Evolutionary conservation across 2,329 filamentous ascomycete genomes (phyloP), one percentile per base, ranked within the genome.

Genomic region (Scedosporium boydii): DNA sequence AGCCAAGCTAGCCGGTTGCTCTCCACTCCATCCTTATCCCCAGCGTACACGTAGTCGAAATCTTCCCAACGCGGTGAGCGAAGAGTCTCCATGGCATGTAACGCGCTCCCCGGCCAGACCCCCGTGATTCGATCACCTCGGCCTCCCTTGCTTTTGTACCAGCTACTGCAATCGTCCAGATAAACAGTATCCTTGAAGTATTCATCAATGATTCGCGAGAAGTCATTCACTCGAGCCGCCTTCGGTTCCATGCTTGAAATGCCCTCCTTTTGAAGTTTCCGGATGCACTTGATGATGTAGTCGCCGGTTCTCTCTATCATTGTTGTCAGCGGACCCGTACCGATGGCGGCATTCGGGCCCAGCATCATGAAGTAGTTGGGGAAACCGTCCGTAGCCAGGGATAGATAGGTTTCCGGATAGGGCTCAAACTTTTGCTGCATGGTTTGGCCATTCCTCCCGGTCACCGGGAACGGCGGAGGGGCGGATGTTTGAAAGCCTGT

Each of bases 111-210:
- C 0, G 78, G 78, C 77, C 78, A 80, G 27, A 79, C 67, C 1
- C 75, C 77, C n/a, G 73, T 72, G 58, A 80, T 71, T 60, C 72
- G 70, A 59, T 75, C 67, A 4, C 75, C 76, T 6, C 66, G 68
- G 26, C 74, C 76, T 16, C 73, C 73, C 7, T 76, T 73, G 42
- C 75, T 74, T 67, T 81, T 79, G 68, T 84, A 85, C 82, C 82
- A 84, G 60, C 77, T 80, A 64, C 76, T 77, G 69, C 82, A 84
- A 9, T 71, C 68, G 48, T 78, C 78, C 5, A 73, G 70, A 68
- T 80, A 82, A 2, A 82, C 79, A 0, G 78, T 81, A 4, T 73
- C 68, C 65, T 76, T 73, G 68, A 83, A 80, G 66, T 82, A 80
- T 59, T 75, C 74, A 48, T 77, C 73, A 41, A 77, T 74, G 67